phyloP scores from a whole-genome alignment of 495 filamentous ascomycete species.

The Apodospora peruviana region DNA sequence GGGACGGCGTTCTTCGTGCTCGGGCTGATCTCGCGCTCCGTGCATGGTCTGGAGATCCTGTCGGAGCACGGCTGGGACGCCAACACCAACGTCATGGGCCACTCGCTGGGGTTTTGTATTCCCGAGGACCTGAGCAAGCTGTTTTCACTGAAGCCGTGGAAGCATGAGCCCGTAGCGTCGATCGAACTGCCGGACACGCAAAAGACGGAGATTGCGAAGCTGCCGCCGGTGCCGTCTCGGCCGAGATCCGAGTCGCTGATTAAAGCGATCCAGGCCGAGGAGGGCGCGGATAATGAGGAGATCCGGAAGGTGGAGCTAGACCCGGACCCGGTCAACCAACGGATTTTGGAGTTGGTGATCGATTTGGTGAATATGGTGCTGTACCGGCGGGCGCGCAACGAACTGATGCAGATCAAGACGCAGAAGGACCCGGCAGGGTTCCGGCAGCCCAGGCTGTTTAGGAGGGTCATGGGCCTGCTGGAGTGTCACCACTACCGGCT shows the following conservation, averaged over 20 bases:
- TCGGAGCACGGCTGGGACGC: slow-evolving; percentile 86
- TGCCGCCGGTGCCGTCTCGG: slow-evolving; percentile 26
- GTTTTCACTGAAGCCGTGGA: slow-evolving; percentile 54
- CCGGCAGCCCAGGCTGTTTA: slow-evolving; percentile 68
- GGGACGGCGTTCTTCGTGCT: slow-evolving; percentile 96
- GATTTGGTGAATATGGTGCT: slow-evolving; percentile 87
- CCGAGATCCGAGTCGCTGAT: slow-evolving; percentile 27
- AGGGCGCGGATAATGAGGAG: slow-evolving; percentile 23
- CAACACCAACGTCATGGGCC: slow-evolving; percentile 75
- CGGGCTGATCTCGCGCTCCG: slow-evolving; percentile 84
- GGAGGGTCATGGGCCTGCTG: slow-evolving; percentile 75
- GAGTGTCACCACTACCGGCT: slow-evolving; percentile 88
- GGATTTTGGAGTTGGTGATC: slow-evolving; percentile 71
- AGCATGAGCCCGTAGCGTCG: slow-evolving; percentile 36
- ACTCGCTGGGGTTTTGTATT: slow-evolving; percentile 80
- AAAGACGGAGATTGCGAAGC: slow-evolving; percentile 32
- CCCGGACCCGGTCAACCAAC: slow-evolving; percentile 60
- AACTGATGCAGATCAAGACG: slow-evolving; percentile 55
- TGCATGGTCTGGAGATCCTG: slow-evolving; percentile 86
- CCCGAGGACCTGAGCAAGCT: slow-evolving; percentile 71
- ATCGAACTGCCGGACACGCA: slow-evolving; percentile 36
- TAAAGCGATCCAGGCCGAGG: slow-evolving; percentile 26
- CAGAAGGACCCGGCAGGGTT: slow-evolving; percentile 59
- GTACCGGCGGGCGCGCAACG: slow-evolving; percentile 67
- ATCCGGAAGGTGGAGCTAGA: slow-evolving; percentile 44